A percentile compares a stretch with the other conserved stretches of the same genome.
These are phyloP conservation scores for Camptophora hylomeconis DNA, from an alignment of 2,329 filamentous ascomycete genomes.

Conservation along the genomic window DNA sequence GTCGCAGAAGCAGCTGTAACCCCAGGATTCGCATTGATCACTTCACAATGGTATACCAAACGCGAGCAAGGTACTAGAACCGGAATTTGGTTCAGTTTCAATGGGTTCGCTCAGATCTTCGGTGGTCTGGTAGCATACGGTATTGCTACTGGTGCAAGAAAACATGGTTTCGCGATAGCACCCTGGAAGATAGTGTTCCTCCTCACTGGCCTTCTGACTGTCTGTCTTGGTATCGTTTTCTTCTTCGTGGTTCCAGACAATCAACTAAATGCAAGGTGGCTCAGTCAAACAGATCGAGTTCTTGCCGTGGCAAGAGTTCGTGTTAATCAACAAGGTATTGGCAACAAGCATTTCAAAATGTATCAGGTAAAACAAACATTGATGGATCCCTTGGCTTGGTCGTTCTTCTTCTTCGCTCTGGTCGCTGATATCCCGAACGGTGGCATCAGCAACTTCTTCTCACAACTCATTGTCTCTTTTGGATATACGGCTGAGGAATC, in stretches of 20 bases:
- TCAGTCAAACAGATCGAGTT: conserved; percentile 53
- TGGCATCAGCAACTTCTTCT: conserved; percentile 49
- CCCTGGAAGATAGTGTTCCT: conserved; percentile 55
- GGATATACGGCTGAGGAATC: conserved; percentile 52
- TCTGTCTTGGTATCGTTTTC: conserved; percentile 35
- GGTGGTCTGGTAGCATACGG: conserved; percentile 52
- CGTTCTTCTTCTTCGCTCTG: conserved; percentile 45
- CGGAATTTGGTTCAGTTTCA: conserved; percentile 57
- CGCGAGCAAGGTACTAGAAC: conserved; percentile 51
- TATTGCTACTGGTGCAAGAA: conserved; percentile 42
- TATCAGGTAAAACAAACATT: conserved; percentile 51
- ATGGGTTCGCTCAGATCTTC: conserved; percentile 50
- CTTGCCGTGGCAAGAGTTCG: conserved; percentile 60
- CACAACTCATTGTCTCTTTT: conserved; percentile 47
- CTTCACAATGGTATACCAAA: conserved; percentile 60
- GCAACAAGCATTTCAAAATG: conserved; percentile 55
- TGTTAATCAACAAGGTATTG: conserved; percentile 62
- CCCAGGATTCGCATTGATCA: conserved; percentile 55
- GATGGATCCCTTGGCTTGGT: conserved; percentile 46
- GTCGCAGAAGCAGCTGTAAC: conserved; percentile 57
- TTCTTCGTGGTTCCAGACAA: conserved; percentile 44
- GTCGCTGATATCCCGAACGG: conserved; percentile 46
- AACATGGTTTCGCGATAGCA: conserved; percentile 43
- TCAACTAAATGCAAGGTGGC: conserved; percentile 46
- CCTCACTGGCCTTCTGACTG: conserved; percentile 40